Evolutionary conservation across 768 basidiomycete genomes (phyloP), one percentile per base, ranked within the genome.

Genomic region (Podaxis sp.): DNA sequence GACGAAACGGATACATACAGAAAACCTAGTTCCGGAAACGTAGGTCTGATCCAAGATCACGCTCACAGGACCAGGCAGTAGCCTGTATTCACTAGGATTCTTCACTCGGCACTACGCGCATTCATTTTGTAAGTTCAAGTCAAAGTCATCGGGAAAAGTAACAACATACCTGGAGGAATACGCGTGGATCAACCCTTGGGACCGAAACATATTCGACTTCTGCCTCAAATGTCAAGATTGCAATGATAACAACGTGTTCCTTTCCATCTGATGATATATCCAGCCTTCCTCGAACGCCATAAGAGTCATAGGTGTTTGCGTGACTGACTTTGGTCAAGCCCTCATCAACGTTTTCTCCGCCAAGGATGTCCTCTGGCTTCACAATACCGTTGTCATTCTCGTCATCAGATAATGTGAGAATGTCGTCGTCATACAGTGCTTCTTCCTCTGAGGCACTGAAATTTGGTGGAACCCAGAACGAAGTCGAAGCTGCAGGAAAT

Each of bases 41-140:
- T 79, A 84, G 55, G 74, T 75, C 57, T 84, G 81, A 64, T 87
- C 80, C 60, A 86, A 65, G 65, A 86, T 82, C n/a, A 87, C 80
- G 60, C 71, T 78, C 38, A 84, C 79, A 0, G 76, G 72, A 0
- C 85, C 86, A 3, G 81, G 72, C 1, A 88, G 75, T 16, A 87
- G 70, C 25, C 79, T 73, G 62, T 83, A 84, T 55, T 83, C 81
- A 66, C 82, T 84, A 48, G 74, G 81, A 64, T 87, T 87, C 69
- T 80, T 79, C 55, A 87, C 79, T 61, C 73, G 69, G 61, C 77
- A 81, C 78, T 82, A 65, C 55, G 32, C 37, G 25, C 25, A 59
- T 16, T 11, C 10, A 6, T 52, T 32, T 36, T 5, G 50, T 52
- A 35, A 52, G 27, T 1, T 36, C 62, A 52, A 6, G 50, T 21